These are phyloP conservation scores for Arxiozyma bovina DNA, from an alignment of 1,139 yeast species.

Conservation along the genomic window DNA sequence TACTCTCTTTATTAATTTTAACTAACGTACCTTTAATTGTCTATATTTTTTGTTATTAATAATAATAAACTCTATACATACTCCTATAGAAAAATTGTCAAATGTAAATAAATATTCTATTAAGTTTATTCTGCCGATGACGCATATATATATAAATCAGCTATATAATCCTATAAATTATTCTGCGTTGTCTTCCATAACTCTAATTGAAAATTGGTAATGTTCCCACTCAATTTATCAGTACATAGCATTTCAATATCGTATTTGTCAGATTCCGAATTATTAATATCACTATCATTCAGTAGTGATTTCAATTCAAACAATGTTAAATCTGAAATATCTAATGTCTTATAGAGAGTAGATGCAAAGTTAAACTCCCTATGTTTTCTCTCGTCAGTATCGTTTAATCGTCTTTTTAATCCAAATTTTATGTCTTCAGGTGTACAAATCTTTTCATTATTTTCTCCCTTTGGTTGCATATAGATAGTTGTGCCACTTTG, in stretches of 20 bases:
- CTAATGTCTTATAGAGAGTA: constrained; percentile 8
- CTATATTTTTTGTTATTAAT: too few species aligned
- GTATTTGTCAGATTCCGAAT: constrained; percentile 9
- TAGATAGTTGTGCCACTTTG: constrained; percentile 24
- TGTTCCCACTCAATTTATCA: constrained; percentile 17
- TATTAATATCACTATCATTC: constrained; percentile 1
- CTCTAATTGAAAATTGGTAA: constrained; percentile 22
- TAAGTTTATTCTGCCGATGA: not conserved
- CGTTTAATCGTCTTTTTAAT: constrained; percentile 10
- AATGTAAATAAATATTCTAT: not conserved
- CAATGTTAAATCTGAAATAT: constrained; percentile 16
- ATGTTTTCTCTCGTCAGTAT: not conserved
- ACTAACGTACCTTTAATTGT: too few species aligned
- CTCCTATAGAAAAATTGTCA: not conserved
- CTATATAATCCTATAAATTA: not conserved
- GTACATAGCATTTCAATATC: constrained; percentile 25
- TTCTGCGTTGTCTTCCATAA: constrained; percentile 23
- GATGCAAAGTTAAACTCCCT: constrained; percentile 3
- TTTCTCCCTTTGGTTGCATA: constrained; percentile 15
- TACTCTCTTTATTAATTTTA: too few species aligned
- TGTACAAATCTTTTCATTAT: constrained; percentile 5
- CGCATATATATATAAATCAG: not conserved
- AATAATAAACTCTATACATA: not conserved
- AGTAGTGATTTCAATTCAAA: constrained; percentile 16
- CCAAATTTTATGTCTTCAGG: constrained; percentile 12